These are phyloP conservation scores for Bathelium albidoporum DNA, from an alignment of 495 filamentous ascomycete species.

Conservation along the genomic window DNA sequence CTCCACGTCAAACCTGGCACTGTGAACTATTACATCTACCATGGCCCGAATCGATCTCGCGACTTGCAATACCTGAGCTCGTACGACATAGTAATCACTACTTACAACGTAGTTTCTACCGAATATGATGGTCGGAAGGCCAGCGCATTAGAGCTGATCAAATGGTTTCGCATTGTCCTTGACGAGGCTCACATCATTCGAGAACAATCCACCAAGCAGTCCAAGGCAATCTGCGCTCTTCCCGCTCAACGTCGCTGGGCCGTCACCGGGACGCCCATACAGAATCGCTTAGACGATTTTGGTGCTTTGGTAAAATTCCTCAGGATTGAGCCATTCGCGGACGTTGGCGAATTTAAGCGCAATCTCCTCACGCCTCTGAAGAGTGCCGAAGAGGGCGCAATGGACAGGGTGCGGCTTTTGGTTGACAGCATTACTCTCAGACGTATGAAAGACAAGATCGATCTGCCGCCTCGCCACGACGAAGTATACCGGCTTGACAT, in stretches of 20 bases:
- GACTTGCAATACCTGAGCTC: conserved; percentile 55
- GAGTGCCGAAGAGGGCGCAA: conserved; percentile 65
- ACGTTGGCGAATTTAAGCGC: conserved; percentile 59
- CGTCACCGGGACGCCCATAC: conserved; percentile 84
- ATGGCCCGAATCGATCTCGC: conserved; percentile 63
- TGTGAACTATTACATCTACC: conserved; percentile 67
- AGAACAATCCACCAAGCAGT: conserved; percentile 67
- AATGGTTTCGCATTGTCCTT: conserved; percentile 91
- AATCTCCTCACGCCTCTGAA: conserved; percentile 77
- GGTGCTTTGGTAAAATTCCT: conserved; percentile 85
- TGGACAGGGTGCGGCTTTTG: conserved; percentile 78
- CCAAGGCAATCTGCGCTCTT: conserved; percentile 73
- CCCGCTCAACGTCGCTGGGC: conserved; percentile 82
- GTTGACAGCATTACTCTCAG: conserved; percentile 87
- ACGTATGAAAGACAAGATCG: conserved; percentile 83
- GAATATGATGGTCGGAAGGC: conserved; percentile 53
- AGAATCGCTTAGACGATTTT: conserved; percentile 87
- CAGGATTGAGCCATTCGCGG: conserved; percentile 75
- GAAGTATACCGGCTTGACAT: conserved; percentile 54
- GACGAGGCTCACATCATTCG: conserved; percentile 95
- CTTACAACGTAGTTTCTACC: conserved; percentile 76
- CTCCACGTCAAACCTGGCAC: conserved; percentile 57
- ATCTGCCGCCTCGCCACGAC: conserved; percentile 66
- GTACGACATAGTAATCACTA: conserved; percentile 81
- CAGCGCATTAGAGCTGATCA: conserved; percentile 54